A percentile compares a stretch with the other conserved stretches of the same genome.
phyloP scores from a whole-genome alignment of 2,329 filamentous ascomycete species.

The Aspergillus chevalieri region DNA sequence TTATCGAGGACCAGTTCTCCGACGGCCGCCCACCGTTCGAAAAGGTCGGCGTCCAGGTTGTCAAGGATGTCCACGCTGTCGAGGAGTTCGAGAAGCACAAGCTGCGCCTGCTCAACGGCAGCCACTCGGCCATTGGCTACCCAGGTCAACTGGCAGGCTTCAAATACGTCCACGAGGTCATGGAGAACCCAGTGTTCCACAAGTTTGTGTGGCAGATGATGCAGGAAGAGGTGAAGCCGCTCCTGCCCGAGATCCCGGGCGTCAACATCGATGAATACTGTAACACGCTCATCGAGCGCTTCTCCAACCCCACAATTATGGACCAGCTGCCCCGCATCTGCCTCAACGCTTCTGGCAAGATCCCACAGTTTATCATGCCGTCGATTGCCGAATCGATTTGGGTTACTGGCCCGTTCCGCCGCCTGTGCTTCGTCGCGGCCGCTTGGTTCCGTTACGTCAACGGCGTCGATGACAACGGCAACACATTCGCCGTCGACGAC shows the following conservation, averaged over 20 bases:
- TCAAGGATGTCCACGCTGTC: constrained; percentile 47
- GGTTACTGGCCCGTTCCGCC: constrained; percentile 40
- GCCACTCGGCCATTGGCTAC: constrained; percentile 50
- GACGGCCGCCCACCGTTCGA: constrained; percentile 49
- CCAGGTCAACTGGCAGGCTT: constrained; percentile 48
- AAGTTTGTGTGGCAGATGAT: constrained; percentile 51
- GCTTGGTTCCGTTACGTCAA: constrained; percentile 50
- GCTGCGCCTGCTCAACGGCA: constrained; percentile 50
- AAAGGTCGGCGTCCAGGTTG: constrained; percentile 49
- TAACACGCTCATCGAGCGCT: constrained; percentile 49
- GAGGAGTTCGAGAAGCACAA: constrained; percentile 54
- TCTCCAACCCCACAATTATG: constrained; percentile 53
- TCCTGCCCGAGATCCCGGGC: constrained; percentile 46
- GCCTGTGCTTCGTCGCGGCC: constrained; percentile 45
- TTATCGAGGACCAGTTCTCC: constrained; percentile 49
- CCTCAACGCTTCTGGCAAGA: constrained; percentile 50
- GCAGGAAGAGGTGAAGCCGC: constrained; percentile 50
- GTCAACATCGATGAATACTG: constrained; percentile 50
- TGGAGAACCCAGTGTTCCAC: constrained; percentile 44
- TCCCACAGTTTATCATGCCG: constrained; percentile 42
- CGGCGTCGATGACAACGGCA: constrained; percentile 46
- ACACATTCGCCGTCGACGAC: constrained; percentile 39
- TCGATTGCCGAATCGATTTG: constrained; percentile 40
- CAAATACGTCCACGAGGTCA: constrained; percentile 51
- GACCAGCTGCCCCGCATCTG: constrained; percentile 50